Evolutionary conservation across 441 rosid species (phyloP), one percentile per base, ranked within the genome.

Genomic region (Dalechampia spathulata): DNA sequence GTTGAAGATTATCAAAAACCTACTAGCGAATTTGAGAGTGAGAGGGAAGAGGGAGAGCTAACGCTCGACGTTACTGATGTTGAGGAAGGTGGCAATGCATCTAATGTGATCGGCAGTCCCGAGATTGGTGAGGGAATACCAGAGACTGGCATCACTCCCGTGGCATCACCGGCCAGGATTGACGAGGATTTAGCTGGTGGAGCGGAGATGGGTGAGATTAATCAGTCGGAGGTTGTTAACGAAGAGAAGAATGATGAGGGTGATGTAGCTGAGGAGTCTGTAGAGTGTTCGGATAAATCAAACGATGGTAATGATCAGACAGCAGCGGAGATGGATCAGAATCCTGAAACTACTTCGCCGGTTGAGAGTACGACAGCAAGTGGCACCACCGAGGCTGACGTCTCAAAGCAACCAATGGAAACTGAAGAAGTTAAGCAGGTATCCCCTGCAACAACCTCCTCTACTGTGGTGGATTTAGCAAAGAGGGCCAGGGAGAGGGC

Each of bases 41-140:
- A 93, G 61, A 87, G 70, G 70, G 99, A 90, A 78, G 99, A 94
- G 67, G 97, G 97, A 56, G 99, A 94, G 70, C 63, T 85, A 52
- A 64, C 70, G 26, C 69, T 80, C 22, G 96, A 85, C 58, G 70
- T 64, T 26, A 61, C 76, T 15, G 99, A 89, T 64, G 75, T 59
- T 5, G 94, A 85, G 26, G 95, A 78, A 12, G 71, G 62, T 36
- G 64, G 67, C 4, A 82, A 87, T 55, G 41, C 62, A 60, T 66
- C 69, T 26, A 68, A 51, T 67, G 48, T 65, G 58, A 57, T 55
- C 28, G 85, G 69, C 23, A 73, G 80, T 62, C 88, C 90, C n/a
- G 95, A 82, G 62, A 63, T 34, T 25, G 83, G 73, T 16, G 96
- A 78, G 49, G 72, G 47, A 44, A 73, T 65, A 68, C 54, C 74